A percentile compares a stretch with the other conserved stretches of the same genome.
Evolutionary conservation across 169 alveolate species (phyloP).

Genomic region (Cryptosporidium viatorum): DNA sequence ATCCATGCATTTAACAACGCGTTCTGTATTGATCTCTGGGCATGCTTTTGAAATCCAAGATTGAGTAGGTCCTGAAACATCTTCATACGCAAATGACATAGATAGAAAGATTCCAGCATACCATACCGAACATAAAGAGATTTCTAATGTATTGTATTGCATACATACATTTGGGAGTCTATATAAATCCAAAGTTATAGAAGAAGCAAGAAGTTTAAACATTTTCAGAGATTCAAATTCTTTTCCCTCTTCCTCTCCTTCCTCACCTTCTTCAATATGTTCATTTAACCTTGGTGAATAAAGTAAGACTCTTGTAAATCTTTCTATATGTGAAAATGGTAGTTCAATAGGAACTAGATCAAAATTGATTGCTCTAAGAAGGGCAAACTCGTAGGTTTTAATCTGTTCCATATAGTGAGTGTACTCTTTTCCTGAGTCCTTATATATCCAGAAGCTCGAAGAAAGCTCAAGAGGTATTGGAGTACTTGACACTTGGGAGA

Average conservation of each 20-base stretch:
- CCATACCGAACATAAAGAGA: constrained; percentile 67
- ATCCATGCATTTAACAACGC: constrained; percentile 41
- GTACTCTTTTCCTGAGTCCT: constrained; percentile 65
- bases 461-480: constrained; percentile 41
- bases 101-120: constrained; percentile 60
- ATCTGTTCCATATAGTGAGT: constrained; percentile 59
- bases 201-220: constrained; percentile 50
- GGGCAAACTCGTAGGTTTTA: constrained; percentile 65
- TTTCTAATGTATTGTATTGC: constrained; percentile 29
- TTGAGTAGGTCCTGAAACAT: not conserved
- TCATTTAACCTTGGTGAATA: constrained; percentile 32
- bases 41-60: constrained; percentile 46
- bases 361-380: constrained; percentile 62
- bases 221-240: constrained; percentile 41
- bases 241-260: constrained; percentile 46
- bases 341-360: constrained; percentile 51
- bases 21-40: constrained; percentile 30
- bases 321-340: constrained; percentile 56
- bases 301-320: constrained; percentile 33
- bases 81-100: constrained; percentile 62
- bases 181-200: constrained; percentile 49
- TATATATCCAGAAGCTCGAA: constrained; percentile 72
- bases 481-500: constrained; percentile 13
- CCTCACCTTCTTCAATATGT: constrained; percentile 22
- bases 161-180: constrained; percentile 66